phyloP scores from a whole-genome alignment of 1,284 basidiomycete genomes.

The Rhizoctonia solani region DNA sequence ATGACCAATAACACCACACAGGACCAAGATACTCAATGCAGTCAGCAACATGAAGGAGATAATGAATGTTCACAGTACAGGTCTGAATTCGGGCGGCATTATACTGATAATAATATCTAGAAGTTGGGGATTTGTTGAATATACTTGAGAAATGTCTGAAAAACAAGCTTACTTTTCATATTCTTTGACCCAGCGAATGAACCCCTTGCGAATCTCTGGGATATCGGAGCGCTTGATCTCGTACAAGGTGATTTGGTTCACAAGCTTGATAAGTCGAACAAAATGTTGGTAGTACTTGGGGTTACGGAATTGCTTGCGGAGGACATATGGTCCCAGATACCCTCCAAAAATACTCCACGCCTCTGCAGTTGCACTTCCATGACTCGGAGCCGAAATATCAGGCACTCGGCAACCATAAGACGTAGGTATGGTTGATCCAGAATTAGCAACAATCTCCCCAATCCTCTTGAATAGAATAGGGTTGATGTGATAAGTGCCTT shows the following conservation, averaged over 20 bases:
- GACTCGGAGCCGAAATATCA: neutral
- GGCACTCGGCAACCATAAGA: neutral
- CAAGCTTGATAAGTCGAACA: slow-evolving; percentile 16
- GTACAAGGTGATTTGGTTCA: slow-evolving; percentile 48
- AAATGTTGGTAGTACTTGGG: slow-evolving; percentile 32
- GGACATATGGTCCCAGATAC: slow-evolving; percentile 48
- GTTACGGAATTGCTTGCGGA: neutral
- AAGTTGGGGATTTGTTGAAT: neutral
- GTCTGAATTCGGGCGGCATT: slow-evolving; percentile 43
- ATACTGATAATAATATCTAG: slow-evolving; percentile 51
- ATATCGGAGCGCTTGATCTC: slow-evolving; percentile 48
- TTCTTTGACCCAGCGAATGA: slow-evolving; percentile 50
- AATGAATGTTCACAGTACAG: slow-evolving; percentile 51
- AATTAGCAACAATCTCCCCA: neutral
- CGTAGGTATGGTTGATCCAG: neutral
- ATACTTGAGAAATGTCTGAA: neutral
- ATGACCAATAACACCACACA: slow-evolving; percentile 53
- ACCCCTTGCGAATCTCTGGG: slow-evolving; percentile 44
- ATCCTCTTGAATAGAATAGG: neutral
- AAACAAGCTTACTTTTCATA: slow-evolving; percentile 50
- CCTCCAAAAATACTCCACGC: slow-evolving; percentile 21
- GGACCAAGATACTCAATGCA: slow-evolving; percentile 46
- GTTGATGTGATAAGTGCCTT: neutral
- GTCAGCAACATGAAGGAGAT: slow-evolving; percentile 49
- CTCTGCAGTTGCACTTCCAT: neutral